Percentiles rank a stretch among this genome's conserved stretches.
Evolutionary conservation across 306 rosid species (phyloP).

Genomic region (Pyrus pyrifolia): DNA sequence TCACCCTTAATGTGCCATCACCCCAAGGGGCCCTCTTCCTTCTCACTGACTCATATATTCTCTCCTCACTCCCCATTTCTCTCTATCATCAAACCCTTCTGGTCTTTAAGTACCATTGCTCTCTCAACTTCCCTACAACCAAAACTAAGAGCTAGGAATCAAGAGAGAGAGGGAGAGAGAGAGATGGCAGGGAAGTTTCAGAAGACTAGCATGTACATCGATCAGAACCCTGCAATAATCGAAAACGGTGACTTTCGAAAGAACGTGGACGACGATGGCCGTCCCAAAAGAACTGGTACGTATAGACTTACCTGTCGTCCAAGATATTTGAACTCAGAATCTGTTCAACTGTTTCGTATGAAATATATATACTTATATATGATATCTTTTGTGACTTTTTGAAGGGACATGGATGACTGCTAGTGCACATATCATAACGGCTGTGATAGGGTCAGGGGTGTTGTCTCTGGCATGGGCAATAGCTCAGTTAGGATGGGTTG

Average conservation of each 20-base stretch:
- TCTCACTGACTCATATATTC: slow-evolving; percentile 17
- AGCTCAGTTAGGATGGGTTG: slow-evolving; percentile 91
- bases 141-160: background rate
- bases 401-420: slow-evolving; percentile 95
- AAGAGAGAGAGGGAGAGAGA: background rate
- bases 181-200: slow-evolving; percentile 34
- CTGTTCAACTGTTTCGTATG: background rate
- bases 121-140: background rate
- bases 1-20: background rate
- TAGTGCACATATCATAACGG: slow-evolving; percentile 93
- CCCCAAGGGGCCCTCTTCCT: background rate
- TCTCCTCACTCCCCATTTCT: background rate
- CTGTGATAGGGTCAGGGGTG: slow-evolving; percentile 96
- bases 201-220: slow-evolving; percentile 58
- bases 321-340: background rate
- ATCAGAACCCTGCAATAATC: slow-evolving; percentile 40
- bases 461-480: slow-evolving; percentile 90
- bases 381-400: background rate
- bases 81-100: background rate
- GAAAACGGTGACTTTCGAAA: slow-evolving; percentile 31
- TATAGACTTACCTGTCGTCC: background rate
- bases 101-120: background rate
- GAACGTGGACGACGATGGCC: slow-evolving; percentile 83
- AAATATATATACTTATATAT: background rate
- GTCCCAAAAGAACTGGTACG: slow-evolving; percentile 66